Evolutionary conservation across 106 monocot species (phyloP).

Genomic region (Dactylorhiza incarnata): DNA sequence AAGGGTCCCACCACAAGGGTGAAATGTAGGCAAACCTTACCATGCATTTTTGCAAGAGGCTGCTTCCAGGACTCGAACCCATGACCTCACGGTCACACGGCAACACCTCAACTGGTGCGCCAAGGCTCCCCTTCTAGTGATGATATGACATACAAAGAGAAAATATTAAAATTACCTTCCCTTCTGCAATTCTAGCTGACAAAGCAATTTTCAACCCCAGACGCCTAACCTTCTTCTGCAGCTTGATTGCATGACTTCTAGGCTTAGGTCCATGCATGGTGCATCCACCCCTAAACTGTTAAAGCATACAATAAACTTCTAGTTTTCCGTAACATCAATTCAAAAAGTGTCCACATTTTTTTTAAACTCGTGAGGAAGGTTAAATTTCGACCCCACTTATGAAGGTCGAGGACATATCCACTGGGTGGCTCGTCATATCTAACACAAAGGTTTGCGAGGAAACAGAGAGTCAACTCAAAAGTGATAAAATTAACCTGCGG

Average conservation of each 20-base stretch:
- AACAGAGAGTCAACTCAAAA: background rate
- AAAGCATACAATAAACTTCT: background rate
- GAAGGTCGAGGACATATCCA: background rate
- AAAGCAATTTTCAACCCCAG: slow-evolving; percentile 83
- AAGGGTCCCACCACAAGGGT: too few relatives aligned
- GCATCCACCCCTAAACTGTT: slow-evolving; percentile 87
- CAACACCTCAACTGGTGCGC: too few relatives aligned
- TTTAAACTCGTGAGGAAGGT: background rate
- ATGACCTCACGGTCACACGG: too few relatives aligned
- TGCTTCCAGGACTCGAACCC: too few relatives aligned
- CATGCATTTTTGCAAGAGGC: too few relatives aligned
- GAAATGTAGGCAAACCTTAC: too few relatives aligned
- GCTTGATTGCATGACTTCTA: slow-evolving; percentile 93
- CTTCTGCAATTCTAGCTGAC: slow-evolving; percentile 79
- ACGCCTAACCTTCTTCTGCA: slow-evolving; percentile 86
- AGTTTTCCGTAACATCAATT: background rate
- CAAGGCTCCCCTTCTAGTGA: too few relatives aligned
- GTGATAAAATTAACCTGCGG: slow-evolving; percentile 59
- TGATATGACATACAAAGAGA: background rate
- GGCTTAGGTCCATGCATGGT: slow-evolving; percentile 94
- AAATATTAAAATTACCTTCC: slow-evolving; percentile 50
- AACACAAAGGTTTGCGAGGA: background rate
- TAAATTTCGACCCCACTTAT: background rate
- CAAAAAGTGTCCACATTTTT: background rate
- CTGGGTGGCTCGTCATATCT: background rate